Base-by-base conservation (phyloP, 371 early-diverging fungal species). In the Apophysomyces sp. region DNA sequence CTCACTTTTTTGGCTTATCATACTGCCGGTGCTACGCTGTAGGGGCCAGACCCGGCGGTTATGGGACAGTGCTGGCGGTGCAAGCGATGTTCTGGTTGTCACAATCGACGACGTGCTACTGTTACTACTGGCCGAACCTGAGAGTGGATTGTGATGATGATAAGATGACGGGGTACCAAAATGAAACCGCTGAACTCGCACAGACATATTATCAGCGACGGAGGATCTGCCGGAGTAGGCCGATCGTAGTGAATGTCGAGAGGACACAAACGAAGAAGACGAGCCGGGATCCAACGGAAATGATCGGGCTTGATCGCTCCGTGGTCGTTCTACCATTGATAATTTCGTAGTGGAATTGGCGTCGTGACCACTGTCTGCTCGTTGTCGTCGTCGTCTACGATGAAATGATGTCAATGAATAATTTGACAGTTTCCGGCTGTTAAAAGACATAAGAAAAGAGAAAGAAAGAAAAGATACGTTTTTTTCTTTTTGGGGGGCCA, bases 141-240 rank as follows among this genome's bases (percentile, higher is more conserved):
- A 55, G 11, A 55, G 44, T 2, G 28, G 27, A 29, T 32, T 37
- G 27, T 57, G 34, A n/a, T 57, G 37, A 24, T 54, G 31, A 36
- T 51, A 57, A n/a, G 63, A 55, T 7, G 57, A 55, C 18, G 67
- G 67, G 41, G 67, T 67, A n/a, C 67, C 67, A 15, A 67, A 37
- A 28, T 54, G 49, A 27, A 58, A 67, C 15, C 53, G 67, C 21
- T 62, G 60, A 29, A 60, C 59, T 32, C 63, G 58, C 32, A 57
- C 63, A 15, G 67, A 67, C 60, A 67, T 51, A 16, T 30, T 55
- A 7, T 53, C 55, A 1, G 59, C 65, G 1, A 52, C 32, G 4
- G 52, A 40, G 3, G 63, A 63, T 39, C 53, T 16, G 5, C 60
- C 59, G n/a, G 66, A 66, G 7, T 27, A 52, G 11, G 66, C 61